These are phyloP conservation scores for Glycine latifolia DNA, from an alignment of 306 rosid species.

Conservation along the genomic window DNA sequence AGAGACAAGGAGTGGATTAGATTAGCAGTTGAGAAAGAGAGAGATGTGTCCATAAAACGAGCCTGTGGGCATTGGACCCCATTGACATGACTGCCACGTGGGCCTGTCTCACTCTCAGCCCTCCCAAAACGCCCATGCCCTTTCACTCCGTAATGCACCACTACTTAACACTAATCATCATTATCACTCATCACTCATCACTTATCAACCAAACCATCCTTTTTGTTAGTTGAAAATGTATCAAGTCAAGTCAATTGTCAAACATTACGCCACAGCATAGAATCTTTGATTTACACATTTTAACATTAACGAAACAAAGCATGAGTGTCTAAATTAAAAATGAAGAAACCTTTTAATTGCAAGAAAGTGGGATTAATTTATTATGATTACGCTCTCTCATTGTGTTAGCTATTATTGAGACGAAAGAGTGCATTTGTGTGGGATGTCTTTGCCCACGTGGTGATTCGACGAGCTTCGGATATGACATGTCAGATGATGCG, in stretches of 20 bases:
- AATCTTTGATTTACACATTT: neutral
- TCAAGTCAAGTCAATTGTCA: no score
- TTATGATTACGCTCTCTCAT: neutral
- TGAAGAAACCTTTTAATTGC: neutral
- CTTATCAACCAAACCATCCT: no score
- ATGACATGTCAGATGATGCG: constrained; percentile 46
- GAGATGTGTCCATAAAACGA: constrained; percentile 53
- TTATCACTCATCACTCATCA: no score
- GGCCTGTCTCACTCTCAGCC: constrained; percentile 29
- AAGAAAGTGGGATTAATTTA: neutral
- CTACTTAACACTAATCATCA: no score
- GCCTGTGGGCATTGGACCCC: constrained; percentile 56
- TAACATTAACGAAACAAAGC: no score
- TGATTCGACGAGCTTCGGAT: neutral
- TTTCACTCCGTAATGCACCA: constrained; percentile 18
- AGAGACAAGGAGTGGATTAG: constrained; percentile 44
- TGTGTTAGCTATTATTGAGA: neutral
- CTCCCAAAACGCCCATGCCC: neutral
- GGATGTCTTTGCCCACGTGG: constrained; percentile 43
- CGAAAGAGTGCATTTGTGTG: neutral
- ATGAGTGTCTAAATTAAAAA: neutral
- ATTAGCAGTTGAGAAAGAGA: constrained; percentile 15
- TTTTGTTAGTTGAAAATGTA: no score
- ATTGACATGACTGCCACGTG: constrained; percentile 66
- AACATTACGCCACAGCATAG: neutral